Evolutionary conservation across 169 alveolate species (phyloP).

Genomic region (Eimeria falciformis): DNA sequence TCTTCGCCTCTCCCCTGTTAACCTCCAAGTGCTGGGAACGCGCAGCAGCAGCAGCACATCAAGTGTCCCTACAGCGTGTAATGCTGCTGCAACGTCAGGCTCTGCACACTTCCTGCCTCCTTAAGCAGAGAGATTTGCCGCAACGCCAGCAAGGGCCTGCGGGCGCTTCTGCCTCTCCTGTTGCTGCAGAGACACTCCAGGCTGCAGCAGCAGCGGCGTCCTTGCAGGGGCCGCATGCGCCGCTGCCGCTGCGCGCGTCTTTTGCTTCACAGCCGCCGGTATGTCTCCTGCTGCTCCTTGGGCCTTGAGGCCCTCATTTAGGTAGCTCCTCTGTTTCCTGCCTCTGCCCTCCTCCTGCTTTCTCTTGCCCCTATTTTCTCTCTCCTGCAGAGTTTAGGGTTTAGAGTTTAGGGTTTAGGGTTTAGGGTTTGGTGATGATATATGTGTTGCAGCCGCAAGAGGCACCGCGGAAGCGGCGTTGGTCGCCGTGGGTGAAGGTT

Average conservation of each 20-base stretch:
- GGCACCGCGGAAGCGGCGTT: slow-evolving; percentile 33
- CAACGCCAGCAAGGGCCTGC: slow-evolving; percentile 4
- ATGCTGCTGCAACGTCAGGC: not conserved
- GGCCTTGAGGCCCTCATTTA: not conserved
- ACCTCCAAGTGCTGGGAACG: not conserved
- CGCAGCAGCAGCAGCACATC: slow-evolving; percentile 28
- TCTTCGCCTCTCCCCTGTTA: too few relatives aligned
- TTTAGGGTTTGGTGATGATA: not conserved
- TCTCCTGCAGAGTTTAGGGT: not conserved
- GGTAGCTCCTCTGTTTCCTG: not conserved
- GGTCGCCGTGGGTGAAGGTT: slow-evolving; percentile 53
- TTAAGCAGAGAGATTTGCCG: not conserved
- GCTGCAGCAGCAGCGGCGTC: not conserved
- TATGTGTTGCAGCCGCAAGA: slow-evolving; percentile 31
- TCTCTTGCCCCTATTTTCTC: not conserved
- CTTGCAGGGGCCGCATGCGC: not conserved
- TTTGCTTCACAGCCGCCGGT: slow-evolving; percentile 53
- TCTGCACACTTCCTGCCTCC: not conserved
- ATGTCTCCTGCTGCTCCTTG: not conserved
- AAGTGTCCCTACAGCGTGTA: not conserved
- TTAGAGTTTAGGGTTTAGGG: not conserved
- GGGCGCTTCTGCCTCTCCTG: slow-evolving; percentile 10
- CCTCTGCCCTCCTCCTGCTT: not conserved
- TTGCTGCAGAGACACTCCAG: slow-evolving; percentile 2
- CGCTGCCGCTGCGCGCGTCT: slow-evolving; percentile 19